Evolutionary conservation across 331 rosid genomes (phyloP), one percentile per base, ranked within the genome.

Genomic region (Prunus yedoensis): DNA sequence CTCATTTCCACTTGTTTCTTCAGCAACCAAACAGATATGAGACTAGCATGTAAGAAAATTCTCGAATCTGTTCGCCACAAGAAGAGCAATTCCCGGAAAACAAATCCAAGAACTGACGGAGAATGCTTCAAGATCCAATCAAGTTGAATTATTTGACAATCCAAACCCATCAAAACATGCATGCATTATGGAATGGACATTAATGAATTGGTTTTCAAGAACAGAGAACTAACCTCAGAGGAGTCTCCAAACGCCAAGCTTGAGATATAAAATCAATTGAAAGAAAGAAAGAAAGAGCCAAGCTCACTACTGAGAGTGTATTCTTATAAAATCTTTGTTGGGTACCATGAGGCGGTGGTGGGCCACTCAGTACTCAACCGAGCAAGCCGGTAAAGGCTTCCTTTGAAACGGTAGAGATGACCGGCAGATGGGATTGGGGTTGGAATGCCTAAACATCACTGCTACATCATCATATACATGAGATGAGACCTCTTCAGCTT

Each of bases 41-140:
- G 28, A 18, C 15, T 45, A 41, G 8, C 2, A 65, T 9, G 14
- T 0, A 43, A 45, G 61, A 14, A 69, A 30, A 18, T 3, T 18
- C n/a, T 51, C 10, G 38, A 71, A 28, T 28, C 13, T 35, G 23
- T 30, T 25, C 13, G 23, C 68, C 41, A 20, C 35, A 15, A 28
- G 66, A 61, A 28, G 28, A 70, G 25, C 74, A 52, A 53, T 32
- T 13, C 2, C 35, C 41, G 45, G 21, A 41, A 35, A 16, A 43
- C 58, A 53, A 72, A 72, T 41, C 46, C 74, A 54, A 38, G 17
- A 38, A 35, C 35, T 11, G 58, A 28, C 21, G 45, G 1, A 47
- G 25, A 18, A 25, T 11, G 59, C 16, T 54, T 30, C 64, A 69
- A 66, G 79, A 66, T 76, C 74, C 79, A 41, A 66, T 76, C 71